Conservation (phyloP, 306 rosid genomes). For the Luffa acutangula region DNA sequence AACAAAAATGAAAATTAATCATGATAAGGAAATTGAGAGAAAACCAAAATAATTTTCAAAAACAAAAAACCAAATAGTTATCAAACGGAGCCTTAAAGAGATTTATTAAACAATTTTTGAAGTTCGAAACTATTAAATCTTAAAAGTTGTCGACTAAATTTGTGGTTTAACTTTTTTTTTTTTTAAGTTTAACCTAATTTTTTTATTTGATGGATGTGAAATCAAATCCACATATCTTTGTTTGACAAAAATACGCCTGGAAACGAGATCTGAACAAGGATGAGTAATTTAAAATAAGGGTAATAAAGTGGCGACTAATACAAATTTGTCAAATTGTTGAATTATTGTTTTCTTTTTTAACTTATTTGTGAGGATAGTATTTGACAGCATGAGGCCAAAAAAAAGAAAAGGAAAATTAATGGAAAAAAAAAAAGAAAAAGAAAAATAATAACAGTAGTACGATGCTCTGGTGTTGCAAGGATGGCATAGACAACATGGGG, state of each 20-base stretch:
- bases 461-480: not conserved
- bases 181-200: not conserved
- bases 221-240: too few relatives aligned
- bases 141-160: too few relatives aligned
- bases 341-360: not conserved
- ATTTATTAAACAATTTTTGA: too few relatives aligned
- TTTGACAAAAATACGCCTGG: not conserved
- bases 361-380: not conserved
- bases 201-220: too few relatives aligned
- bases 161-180: not conserved
- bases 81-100: too few relatives aligned
- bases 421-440: not conserved
- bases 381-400: not conserved
- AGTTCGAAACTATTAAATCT: too few relatives aligned
- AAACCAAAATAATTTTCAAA: too few relatives aligned
- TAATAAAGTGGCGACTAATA: not conserved
- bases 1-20: too few relatives aligned
- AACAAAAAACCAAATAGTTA: too few relatives aligned
- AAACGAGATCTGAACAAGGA: too few relatives aligned
- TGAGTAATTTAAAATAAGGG: too few relatives aligned
- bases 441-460: not conserved
- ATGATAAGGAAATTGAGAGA: too few relatives aligned
- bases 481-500: slow-evolving; percentile 6
- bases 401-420: not conserved
- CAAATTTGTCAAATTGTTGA: not conserved